Conservation (phyloP, 176 grass and related monocot genomes). For the Triticum turgidum region DNA sequence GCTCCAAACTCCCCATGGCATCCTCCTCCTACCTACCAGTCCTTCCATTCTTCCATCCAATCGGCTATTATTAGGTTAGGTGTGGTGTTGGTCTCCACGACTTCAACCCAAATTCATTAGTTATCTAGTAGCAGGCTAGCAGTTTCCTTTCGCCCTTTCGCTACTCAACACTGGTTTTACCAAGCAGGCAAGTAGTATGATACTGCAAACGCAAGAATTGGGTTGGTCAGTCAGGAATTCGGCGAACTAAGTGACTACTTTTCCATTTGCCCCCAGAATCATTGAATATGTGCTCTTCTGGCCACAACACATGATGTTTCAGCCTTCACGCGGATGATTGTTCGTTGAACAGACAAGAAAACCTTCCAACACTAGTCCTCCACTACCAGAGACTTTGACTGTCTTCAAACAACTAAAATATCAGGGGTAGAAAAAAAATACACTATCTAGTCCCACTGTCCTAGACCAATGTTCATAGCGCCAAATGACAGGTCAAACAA, state of each 20-base stretch:
- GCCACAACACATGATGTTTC: not conserved
- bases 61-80: conserved; percentile 36
- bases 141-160: conserved; percentile 1
- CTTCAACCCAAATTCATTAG: conserved; percentile 40
- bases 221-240: not conserved
- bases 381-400: conserved; percentile 32
- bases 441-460: not conserved
- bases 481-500: conserved; percentile 19
- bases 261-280: not conserved
- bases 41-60: conserved; percentile 33
- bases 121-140: not conserved
- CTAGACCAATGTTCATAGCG: conserved; percentile 18
- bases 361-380: conserved; percentile 3
- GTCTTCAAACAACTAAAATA: not conserved
- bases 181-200: not conserved
- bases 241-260: not conserved
- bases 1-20: conserved; percentile 36
- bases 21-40: conserved; percentile 50
- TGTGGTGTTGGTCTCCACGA: conserved; percentile 36
- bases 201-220: not conserved
- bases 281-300: not conserved
- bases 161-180: conserved; percentile 23
- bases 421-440: not conserved
- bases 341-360: conserved; percentile 13
- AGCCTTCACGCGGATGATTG: conserved; percentile 4